Conservation (phyloP, 2,329 filamentous ascomycete species). For the Aspergillus aculeatus region DNA sequence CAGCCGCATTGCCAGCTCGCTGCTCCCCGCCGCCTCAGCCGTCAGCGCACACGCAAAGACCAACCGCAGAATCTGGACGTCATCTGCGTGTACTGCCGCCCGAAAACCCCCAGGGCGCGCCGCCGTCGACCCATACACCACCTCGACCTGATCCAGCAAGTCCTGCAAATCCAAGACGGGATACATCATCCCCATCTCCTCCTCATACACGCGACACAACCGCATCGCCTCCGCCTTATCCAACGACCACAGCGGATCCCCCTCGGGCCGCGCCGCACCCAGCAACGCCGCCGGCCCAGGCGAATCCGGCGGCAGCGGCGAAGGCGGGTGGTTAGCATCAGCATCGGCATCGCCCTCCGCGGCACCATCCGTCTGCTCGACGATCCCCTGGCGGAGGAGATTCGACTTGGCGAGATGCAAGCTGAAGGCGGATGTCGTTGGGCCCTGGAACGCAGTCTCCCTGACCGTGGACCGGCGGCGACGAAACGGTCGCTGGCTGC, state of each 20-base stretch:
- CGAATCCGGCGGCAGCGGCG: slow-evolving; percentile 29
- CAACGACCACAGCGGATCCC: slow-evolving; percentile 75
- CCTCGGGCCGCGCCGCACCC: slow-evolving; percentile 11
- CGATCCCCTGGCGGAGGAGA: slow-evolving; percentile 82
- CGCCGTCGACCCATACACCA: slow-evolving; percentile 50
- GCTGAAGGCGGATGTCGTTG: slow-evolving; percentile 79
- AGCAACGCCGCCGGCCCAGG: slow-evolving; percentile 24
- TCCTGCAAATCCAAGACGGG: slow-evolving; percentile 71
- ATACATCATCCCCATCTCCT: slow-evolving; percentile 89
- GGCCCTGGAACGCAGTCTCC: slow-evolving; percentile 72
- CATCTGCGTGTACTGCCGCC: slow-evolving; percentile 56
- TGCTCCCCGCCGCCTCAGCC: slow-evolving; percentile 75
- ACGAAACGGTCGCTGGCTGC: slow-evolving; percentile 14
- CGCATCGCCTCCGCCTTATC: slow-evolving; percentile 75
- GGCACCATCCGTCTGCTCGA: slow-evolving; percentile 39
- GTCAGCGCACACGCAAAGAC: slow-evolving; percentile 75
- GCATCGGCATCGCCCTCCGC: slow-evolving; percentile 58
- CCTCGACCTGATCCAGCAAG: slow-evolving; percentile 66
- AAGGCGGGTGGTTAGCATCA: slow-evolving; percentile 51
- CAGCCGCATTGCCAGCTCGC: slow-evolving; percentile 67
- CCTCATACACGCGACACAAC: slow-evolving; percentile 74
- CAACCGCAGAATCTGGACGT: slow-evolving; percentile 73
- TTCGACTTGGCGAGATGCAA: slow-evolving; percentile 83
- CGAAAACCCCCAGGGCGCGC: slow-evolving; percentile 29
- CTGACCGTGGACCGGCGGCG: slow-evolving; percentile 33